Evolutionary conservation across 805 yeast species (phyloP).

Genomic region (Sugiyamaella marilandica): DNA sequence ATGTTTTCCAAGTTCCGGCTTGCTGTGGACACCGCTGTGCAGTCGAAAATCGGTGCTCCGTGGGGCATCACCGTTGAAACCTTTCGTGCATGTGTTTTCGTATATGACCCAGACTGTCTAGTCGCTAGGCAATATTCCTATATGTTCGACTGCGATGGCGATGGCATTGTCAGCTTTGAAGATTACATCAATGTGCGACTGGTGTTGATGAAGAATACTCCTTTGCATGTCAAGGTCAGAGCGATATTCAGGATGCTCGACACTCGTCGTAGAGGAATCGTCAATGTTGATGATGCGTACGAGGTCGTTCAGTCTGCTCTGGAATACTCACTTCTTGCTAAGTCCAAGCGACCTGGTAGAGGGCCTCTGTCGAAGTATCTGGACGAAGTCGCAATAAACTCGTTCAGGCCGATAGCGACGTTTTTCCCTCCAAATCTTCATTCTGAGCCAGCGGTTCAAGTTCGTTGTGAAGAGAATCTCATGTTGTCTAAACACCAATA

Average conservation of each 20-base stretch:
- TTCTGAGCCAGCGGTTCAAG: neutral
- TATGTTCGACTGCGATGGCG: conserved; percentile 20
- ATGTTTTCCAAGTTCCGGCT: neutral
- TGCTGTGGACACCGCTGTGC: neutral
- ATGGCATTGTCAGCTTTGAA: conserved; percentile 23
- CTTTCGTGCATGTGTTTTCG: neutral
- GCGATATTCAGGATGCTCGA: neutral
- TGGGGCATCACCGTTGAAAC: conserved; percentile 8
- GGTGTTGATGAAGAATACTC: neutral
- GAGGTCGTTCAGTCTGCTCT: neutral
- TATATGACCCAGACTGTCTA: neutral
- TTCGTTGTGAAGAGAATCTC: neutral
- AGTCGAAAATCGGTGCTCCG: no score
- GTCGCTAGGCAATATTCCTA: conserved; percentile 2
- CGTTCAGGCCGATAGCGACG: neutral
- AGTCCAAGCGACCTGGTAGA: neutral
- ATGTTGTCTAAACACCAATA: neutral
- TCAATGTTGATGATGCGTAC: neutral
- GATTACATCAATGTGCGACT: conserved; percentile 14
- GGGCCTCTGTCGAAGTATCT: neutral
- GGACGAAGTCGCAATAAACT: neutral
- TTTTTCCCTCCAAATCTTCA: neutral
- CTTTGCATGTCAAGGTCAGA: neutral
- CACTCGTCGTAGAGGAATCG: neutral
- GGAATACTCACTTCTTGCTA: neutral